These are phyloP conservation scores for Camelina laxa DNA, from an alignment of 345 rosid genomes.

Conservation along the genomic window DNA sequence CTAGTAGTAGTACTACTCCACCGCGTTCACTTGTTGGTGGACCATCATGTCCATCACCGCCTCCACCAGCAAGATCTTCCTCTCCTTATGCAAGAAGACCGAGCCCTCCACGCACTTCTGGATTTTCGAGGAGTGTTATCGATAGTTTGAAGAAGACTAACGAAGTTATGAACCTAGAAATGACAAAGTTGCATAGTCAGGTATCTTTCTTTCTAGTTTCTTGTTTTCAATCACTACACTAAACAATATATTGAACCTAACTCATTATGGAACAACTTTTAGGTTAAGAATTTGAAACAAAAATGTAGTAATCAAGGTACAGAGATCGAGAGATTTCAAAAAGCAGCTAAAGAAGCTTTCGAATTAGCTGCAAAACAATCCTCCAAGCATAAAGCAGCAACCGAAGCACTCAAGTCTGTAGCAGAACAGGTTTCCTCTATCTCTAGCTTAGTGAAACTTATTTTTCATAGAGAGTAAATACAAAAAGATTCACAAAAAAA, in stretches of 20 bases:
- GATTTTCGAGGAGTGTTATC: constrained; percentile 74
- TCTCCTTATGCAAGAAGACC: constrained; percentile 62
- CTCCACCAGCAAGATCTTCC: constrained; percentile 49
- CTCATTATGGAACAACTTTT: constrained; percentile 8
- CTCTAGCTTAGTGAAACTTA: neutral
- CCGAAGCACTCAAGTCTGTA: constrained; percentile 56
- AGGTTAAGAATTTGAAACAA: constrained; percentile 67
- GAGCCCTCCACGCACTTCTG: constrained; percentile 72
- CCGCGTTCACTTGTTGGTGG: constrained; percentile 31
- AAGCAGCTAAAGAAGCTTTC: constrained; percentile 55
- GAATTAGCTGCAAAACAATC: constrained; percentile 55
- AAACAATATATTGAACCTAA: neutral
- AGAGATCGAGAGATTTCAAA: constrained; percentile 60
- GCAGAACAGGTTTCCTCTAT: constrained; percentile 58
- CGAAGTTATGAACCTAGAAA: constrained; percentile 79
- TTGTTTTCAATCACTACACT: neutral
- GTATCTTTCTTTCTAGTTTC: constrained; percentile 43
- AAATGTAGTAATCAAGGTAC: constrained; percentile 63
- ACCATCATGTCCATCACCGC: constrained; percentile 26
- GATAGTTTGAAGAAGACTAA: constrained; percentile 93
- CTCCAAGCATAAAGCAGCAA: constrained; percentile 59
- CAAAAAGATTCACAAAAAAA: no score
- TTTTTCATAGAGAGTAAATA: no score
- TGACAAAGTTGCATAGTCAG: constrained; percentile 73
- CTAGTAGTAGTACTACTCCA: neutral